phyloP scores from a whole-genome alignment of 306 rosid species.

The Cicer yamashitae region DNA sequence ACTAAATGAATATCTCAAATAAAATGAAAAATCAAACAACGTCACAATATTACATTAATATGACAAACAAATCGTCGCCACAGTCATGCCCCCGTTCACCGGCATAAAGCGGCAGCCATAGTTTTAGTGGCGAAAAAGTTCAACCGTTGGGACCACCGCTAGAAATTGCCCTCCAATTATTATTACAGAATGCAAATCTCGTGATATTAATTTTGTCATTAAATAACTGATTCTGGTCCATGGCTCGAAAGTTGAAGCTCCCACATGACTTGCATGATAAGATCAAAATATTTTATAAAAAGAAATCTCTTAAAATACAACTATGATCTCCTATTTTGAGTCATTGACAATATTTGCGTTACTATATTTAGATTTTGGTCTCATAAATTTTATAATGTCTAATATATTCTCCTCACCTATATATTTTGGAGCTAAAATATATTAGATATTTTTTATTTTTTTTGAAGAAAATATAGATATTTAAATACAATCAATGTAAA shows the following conservation, averaged over 20 bases:
- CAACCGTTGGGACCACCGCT: not conserved
- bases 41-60: no score
- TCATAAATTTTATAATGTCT: no score
- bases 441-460: no score
- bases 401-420: no score
- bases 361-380: no score
- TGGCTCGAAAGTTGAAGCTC: not conserved
- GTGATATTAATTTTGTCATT: not conserved
- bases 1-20: no score
- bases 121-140: not conserved
- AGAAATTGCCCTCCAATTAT: slow-evolving; percentile 19
- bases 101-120: not conserved
- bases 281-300: not conserved
- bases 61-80: no score
- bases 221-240: slow-evolving; percentile 12
- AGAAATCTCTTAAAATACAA: no score
- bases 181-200: slow-evolving; percentile 24
- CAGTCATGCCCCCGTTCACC: not conserved
- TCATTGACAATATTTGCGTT: not conserved
- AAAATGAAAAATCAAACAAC: no score
- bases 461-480: no score
- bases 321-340: not conserved
- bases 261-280: not conserved
- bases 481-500: no score
- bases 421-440: no score